These are phyloP conservation scores for Chaetothyriales sp. DNA, from an alignment of 2,329 filamentous ascomycete genomes.

Conservation along the genomic window DNA sequence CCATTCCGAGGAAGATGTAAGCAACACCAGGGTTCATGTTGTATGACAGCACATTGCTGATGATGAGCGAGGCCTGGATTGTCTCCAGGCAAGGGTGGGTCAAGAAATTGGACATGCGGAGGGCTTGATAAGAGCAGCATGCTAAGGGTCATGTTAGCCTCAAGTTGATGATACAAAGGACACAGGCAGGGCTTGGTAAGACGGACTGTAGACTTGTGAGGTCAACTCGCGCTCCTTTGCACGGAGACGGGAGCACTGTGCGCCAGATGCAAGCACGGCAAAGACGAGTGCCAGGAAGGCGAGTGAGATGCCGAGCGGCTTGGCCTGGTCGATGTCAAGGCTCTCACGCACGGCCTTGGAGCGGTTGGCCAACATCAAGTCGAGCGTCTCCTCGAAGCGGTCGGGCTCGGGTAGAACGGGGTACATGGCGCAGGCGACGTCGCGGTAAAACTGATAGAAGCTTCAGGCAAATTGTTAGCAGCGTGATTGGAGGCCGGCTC, in stretches of 20 bases:
- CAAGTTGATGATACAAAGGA: constrained; percentile 19
- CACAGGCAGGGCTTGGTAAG: neutral
- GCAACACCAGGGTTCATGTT: constrained; percentile 51
- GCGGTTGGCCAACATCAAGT: constrained; percentile 39
- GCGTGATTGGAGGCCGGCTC: neutral
- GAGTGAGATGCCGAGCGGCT: constrained; percentile 39
- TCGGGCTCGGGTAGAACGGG: constrained; percentile 44
- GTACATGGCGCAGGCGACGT: constrained; percentile 45
- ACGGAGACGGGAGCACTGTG: constrained; percentile 43
- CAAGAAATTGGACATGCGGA: constrained; percentile 49
- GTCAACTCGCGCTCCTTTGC: constrained; percentile 47
- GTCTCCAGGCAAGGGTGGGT: constrained; percentile 46
- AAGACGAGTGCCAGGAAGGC: constrained; percentile 46
- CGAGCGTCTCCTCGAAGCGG: constrained; percentile 39
- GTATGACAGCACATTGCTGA: constrained; percentile 47
- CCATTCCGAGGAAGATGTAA: constrained; percentile 46
- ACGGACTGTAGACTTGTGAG: constrained; percentile 46
- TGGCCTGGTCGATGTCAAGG: constrained; percentile 27
- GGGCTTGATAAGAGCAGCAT: constrained; percentile 50
- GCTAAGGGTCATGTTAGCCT: constrained; percentile 27
- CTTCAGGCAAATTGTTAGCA: constrained; percentile 19
- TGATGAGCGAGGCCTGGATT: constrained; percentile 46
- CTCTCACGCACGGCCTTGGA: constrained; percentile 25
- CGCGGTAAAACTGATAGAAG: constrained; percentile 43
- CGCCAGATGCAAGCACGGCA: constrained; percentile 47